Evolutionary conservation across 2,329 filamentous ascomycete species (phyloP).

Genomic region (Monosporascus sp.): DNA sequence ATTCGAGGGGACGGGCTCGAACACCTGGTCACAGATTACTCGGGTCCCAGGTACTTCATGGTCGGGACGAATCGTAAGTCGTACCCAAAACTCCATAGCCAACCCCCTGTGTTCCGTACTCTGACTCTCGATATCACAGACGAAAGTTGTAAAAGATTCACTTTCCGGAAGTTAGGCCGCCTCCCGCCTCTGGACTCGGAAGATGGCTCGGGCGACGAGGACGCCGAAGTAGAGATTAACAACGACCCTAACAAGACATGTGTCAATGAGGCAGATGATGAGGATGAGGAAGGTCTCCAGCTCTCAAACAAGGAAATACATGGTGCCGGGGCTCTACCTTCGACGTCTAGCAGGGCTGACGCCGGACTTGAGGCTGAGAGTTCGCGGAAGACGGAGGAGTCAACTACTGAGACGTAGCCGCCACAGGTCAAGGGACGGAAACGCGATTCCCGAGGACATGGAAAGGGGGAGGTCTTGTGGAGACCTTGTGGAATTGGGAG

Average conservation of each 20-base stretch:
- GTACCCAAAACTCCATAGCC: no score
- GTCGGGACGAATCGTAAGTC: slow-evolving; percentile 5
- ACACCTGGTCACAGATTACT: slow-evolving; percentile 7
- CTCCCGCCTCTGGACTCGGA: not conserved
- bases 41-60: slow-evolving; percentile 5
- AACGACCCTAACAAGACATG: not conserved
- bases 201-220: not conserved
- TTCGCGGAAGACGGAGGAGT: no score
- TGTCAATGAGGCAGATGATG: not conserved
- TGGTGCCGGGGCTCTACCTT: no score
- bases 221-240: not conserved
- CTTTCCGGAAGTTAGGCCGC: not conserved
- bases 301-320: no score
- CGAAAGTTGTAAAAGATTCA: slow-evolving; percentile 1
- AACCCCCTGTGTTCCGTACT: no score
- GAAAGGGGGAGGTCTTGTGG: no score
- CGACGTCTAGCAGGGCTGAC: no score
- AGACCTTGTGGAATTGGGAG: no score
- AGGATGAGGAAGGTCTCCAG: not conserved
- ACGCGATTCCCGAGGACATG: no score
- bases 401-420: no score
- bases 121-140: not conserved
- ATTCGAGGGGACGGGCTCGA: slow-evolving; percentile 6
- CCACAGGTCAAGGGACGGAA: no score
- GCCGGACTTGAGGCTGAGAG: no score